Evolutionary conservation across 805 yeast genomes (phyloP), one percentile per base, ranked within the genome.

Genomic region (Candida xyloterini): DNA sequence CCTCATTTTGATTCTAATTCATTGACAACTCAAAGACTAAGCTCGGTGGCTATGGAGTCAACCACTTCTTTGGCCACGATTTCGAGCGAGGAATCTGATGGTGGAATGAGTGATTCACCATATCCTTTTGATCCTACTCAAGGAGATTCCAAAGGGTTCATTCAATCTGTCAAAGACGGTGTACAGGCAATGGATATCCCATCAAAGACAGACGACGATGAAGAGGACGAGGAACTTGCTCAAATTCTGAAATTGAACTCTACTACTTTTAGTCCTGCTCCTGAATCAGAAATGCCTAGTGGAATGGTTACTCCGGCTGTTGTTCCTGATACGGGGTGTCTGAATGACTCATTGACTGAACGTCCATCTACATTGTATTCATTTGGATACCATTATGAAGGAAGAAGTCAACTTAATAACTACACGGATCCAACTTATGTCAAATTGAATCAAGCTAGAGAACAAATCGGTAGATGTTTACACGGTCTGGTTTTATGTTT

Each of bases 381-480:
- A 0, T 60, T 53, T 46, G 65, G 63, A 10, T 57, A 60, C 22
- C 50, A 50, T 37, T 62, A 50, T 38, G 55, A 56, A 33, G 32
- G 27, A 15, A 50, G 57, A 25, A 47, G 44, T 13, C 27, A 38
- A 2, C 24, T 51, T 13, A 15, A 43, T 3, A 60, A 59, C 55
- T 51, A 62, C 23, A 45, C 48, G 11, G 65, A 68, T 32, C 68
- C 71, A 1, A 56, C 67, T 10, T 81, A 80, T 49, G 43, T 56
- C 8, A 64, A 66, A 37, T 62, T 90, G 4, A 95, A 90, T 53
- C 68, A 71, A 9, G 57, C 78, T 7, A 73, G 95, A 35, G 69
- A 75, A 16, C 55, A 65, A 22, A 68, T 88, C 28, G 67, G 68
- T 7, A 46, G 69, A 43, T 67, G 76, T 30, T 71, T 90, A 39